A percentile compares a stretch with the other conserved stretches of the same genome.
These are phyloP conservation scores for Ramichloridium luteum DNA, from an alignment of 2,329 filamentous ascomycete genomes.

Conservation along the genomic window DNA sequence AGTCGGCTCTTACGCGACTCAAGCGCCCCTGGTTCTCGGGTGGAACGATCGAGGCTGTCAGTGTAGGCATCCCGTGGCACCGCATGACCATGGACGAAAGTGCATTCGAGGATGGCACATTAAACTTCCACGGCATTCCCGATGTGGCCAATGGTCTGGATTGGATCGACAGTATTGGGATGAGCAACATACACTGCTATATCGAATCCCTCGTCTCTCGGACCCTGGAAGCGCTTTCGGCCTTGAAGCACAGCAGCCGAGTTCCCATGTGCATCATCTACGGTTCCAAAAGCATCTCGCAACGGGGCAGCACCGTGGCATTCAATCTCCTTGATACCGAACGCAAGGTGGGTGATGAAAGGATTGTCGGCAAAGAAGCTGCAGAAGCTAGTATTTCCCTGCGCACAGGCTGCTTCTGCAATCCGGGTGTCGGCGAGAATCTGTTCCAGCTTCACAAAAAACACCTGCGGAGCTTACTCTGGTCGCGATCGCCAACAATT, in stretches of 20 bases:
- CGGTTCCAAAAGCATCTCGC: background rate
- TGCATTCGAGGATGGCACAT: constrained; percentile 76
- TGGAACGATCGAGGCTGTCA: constrained; percentile 82
- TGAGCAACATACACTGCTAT: background rate
- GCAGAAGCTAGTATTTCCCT: background rate
- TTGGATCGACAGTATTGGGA: background rate
- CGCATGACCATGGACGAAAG: constrained; percentile 52
- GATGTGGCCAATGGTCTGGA: background rate
- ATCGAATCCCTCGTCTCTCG: background rate
- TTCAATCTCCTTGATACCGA: background rate
- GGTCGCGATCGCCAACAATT: background rate
- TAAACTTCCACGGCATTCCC: background rate
- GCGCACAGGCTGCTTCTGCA: constrained; percentile 1
- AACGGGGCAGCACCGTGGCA: background rate
- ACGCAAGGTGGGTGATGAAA: background rate
- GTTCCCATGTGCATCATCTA: background rate
- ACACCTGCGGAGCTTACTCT: background rate
- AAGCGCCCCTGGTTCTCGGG: constrained; percentile 75
- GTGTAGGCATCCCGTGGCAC: constrained; percentile 22
- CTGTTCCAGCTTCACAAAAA: background rate
- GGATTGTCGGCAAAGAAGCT: background rate
- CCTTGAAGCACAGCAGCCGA: background rate
- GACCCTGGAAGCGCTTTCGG: background rate
- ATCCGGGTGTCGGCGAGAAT: background rate
- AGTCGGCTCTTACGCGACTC: constrained; percentile 50